A percentile compares a stretch with the other conserved stretches of the same genome.
Conservation (phyloP, 2,329 filamentous ascomycete genomes). For the Bertia moriformis region DNA sequence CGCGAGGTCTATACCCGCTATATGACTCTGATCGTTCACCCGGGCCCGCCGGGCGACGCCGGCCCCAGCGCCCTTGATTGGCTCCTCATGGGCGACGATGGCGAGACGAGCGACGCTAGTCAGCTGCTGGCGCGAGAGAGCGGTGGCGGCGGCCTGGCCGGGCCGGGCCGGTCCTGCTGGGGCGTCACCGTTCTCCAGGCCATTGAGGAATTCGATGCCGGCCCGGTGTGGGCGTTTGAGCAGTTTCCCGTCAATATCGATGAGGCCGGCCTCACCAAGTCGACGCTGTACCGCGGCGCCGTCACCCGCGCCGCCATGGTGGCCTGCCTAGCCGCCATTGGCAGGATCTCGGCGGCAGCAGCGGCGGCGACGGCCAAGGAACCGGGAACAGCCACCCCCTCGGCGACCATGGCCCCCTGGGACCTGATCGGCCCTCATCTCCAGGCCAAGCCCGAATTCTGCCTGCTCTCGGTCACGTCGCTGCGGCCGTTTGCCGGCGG, state of each 20-base stretch:
- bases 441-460: slow-evolving; percentile 10
- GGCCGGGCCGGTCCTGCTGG: slow-evolving; percentile 20
- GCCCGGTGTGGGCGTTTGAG: slow-evolving; percentile 26
- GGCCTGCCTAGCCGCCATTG: slow-evolving; percentile 19
- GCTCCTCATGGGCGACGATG: slow-evolving; percentile 25
- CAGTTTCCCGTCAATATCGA: slow-evolving; percentile 25
- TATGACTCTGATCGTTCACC: slow-evolving; percentile 23
- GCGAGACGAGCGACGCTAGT: slow-evolving; percentile 13
- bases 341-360: slow-evolving; percentile 16
- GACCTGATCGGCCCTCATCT: slow-evolving; percentile 10
- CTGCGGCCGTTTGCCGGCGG: slow-evolving; percentile 21
- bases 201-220: slow-evolving; percentile 23
- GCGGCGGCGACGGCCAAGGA: slow-evolving; percentile 7
- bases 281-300: slow-evolving; percentile 20
- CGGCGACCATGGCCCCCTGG: background rate
- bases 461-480: slow-evolving; percentile 14
- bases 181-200: slow-evolving; percentile 23
- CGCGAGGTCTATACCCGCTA: slow-evolving; percentile 18
- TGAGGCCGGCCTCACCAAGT: slow-evolving; percentile 20
- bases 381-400: too few relatives aligned
- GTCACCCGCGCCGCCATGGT: slow-evolving; percentile 20
- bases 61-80: slow-evolving; percentile 25
- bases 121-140: slow-evolving; percentile 12
- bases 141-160: slow-evolving; percentile 7
- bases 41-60: slow-evolving; percentile 23